Conservation (phyloP, 306 rosid genomes). For the Dicorynia guianensis region DNA sequence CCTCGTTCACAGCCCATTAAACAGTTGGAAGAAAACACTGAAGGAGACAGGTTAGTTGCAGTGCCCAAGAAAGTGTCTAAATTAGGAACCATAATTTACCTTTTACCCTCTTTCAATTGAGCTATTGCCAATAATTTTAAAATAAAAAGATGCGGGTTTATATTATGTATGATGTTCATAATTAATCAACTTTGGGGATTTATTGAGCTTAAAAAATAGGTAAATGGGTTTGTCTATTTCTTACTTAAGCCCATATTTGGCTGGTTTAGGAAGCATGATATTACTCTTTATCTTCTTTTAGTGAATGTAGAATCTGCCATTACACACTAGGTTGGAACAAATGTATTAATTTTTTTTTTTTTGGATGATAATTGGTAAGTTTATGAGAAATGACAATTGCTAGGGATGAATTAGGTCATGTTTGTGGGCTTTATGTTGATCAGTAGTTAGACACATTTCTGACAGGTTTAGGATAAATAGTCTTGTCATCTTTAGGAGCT, state of each 20-base stretch:
- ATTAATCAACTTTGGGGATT: neutral
- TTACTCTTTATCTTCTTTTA: neutral
- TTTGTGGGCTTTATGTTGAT: neutral
- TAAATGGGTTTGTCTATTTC: neutral
- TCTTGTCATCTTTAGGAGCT: neutral
- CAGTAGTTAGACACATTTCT: neutral
- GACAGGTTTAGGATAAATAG: neutral
- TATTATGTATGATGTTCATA: neutral
- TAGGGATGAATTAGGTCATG: neutral
- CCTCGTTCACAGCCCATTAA: slow-evolving; percentile 79
- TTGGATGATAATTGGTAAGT: neutral
- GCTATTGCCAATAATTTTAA: neutral
- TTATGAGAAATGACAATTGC: neutral
- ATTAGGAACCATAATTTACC: too few relatives aligned
- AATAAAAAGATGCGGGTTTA: neutral
- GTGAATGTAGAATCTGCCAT: neutral
- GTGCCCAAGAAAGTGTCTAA: too few relatives aligned
- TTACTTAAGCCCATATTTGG: neutral
- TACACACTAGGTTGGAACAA: neutral
- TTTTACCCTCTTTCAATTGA: too few relatives aligned
- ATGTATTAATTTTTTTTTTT: neutral
- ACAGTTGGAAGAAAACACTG: slow-evolving; percentile 59
- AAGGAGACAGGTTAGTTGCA: slow-evolving; percentile 75
- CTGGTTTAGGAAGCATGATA: neutral
- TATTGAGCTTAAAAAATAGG: neutral